Evolutionary conservation across 495 filamentous ascomycete genomes (phyloP).

Genomic region (Penicillium ochrochloron): DNA sequence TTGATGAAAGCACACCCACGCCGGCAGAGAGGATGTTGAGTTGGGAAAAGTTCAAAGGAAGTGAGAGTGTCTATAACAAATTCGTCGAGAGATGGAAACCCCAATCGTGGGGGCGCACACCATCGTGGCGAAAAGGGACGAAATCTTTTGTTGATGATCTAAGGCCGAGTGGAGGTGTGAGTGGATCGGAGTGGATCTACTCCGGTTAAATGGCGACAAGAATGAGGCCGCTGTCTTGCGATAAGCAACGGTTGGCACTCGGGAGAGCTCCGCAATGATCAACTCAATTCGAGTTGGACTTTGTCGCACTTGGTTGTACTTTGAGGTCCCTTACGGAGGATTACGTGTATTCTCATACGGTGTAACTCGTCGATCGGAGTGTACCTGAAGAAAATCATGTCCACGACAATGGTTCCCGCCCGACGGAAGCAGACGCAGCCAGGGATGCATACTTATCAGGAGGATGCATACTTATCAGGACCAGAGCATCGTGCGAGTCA

Average conservation of each 20-base stretch:
- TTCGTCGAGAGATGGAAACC: not conserved
- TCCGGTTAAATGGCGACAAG: conserved; percentile 14
- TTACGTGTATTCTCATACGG: conserved; percentile 18
- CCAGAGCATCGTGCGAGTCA: not conserved
- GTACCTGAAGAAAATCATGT: not conserved
- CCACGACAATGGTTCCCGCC: conserved; percentile 6
- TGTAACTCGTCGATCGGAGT: not conserved
- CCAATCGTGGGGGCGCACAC: conserved; percentile 12
- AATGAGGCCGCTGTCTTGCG: conserved; percentile 2
- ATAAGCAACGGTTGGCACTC: not conserved
- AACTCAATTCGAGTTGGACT: not conserved
- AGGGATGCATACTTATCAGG: conserved; percentile 19
- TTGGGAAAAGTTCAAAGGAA: not conserved
- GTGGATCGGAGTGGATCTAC: conserved; percentile 9
- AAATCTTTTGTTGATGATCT: conserved; percentile 26
- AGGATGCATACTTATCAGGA: conserved; percentile 16
- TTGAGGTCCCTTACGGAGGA: conserved; percentile 18
- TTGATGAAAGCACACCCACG: not conserved
- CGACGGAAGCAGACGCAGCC: not conserved
- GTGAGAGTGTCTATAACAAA: not conserved
- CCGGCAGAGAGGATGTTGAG: not conserved
- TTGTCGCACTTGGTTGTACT: not conserved
- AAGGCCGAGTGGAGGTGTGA: conserved; percentile 14
- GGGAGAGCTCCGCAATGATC: not conserved
- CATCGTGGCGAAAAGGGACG: conserved; percentile 25